phyloP scores from a whole-genome alignment of 352 stramenopile genomes.

The Globisporangium lucens region DNA sequence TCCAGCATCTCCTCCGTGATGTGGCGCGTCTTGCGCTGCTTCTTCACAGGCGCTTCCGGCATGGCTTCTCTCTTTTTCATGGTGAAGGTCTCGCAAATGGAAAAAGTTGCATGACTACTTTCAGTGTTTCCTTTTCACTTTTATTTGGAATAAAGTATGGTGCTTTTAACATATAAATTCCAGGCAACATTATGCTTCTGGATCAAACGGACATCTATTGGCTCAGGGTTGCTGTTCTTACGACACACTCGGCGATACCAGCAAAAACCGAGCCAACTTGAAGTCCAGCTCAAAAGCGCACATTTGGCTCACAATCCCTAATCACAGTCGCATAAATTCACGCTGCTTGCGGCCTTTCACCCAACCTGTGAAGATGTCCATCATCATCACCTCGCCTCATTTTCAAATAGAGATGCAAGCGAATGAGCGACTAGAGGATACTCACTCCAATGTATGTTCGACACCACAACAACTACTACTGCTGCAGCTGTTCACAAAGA shows the following conservation, averaged over 20 bases:
- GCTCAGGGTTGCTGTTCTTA: not conserved
- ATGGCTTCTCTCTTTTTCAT: not conserved
- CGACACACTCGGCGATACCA: not conserved
- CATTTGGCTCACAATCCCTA: not conserved
- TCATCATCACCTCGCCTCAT: no score
- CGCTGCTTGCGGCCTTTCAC: not conserved
- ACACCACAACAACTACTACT: no score
- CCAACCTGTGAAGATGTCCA: not conserved
- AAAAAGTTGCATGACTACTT: not conserved
- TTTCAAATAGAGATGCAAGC: no score
- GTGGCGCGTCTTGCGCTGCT: not conserved
- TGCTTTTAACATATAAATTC: not conserved
- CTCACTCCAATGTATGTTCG: no score
- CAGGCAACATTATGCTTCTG: not conserved
- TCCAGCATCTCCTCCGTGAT: not conserved
- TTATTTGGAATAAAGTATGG: not conserved
- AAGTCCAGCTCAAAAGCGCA: not conserved
- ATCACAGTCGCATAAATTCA: not conserved
- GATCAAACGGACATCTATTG: not conserved
- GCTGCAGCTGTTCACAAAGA: no score
- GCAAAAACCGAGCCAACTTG: not conserved
- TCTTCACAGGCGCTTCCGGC: not conserved
- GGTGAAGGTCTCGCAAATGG: not conserved
- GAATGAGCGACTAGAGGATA: no score
- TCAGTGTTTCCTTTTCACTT: not conserved